These are phyloP conservation scores for Rhodosporidiobolus sp. DNA, from an alignment of 768 basidiomycete species.

Conservation along the genomic window DNA sequence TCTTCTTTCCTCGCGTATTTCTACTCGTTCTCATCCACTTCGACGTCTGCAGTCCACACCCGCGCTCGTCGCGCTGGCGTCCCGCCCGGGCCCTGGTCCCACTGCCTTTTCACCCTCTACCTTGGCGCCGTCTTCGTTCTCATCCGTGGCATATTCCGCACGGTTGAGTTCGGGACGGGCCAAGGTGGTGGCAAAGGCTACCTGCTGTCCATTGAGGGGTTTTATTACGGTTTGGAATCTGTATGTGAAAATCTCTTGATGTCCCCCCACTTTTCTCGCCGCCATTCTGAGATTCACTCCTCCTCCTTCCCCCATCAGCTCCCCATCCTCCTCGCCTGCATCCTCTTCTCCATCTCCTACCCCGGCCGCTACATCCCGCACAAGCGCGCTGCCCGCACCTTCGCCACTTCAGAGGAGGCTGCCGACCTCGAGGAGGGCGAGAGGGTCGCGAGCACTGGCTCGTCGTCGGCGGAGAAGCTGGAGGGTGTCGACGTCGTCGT, in stretches of 20 bases:
- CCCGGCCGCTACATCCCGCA: conserved; percentile 26
- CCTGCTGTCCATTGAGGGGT: conserved; percentile 26
- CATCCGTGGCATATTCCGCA: conserved; percentile 35
- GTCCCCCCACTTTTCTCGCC: not conserved
- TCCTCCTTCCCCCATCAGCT: not conserved
- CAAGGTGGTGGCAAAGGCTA: conserved; percentile 14
- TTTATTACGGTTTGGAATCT: conserved; percentile 22
- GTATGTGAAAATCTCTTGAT: not conserved
- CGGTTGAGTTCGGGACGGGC: conserved; percentile 32
- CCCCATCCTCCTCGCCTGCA: conserved; percentile 34
- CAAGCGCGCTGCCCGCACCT: conserved; percentile 3
- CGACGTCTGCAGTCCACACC: conserved; percentile 14
- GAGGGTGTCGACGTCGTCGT: not conserved
- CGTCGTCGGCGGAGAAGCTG: not conserved
- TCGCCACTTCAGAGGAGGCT: not conserved
- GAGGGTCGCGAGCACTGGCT: too few relatives aligned
- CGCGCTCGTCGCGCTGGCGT: conserved; percentile 19
- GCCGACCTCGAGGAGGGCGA: not conserved
- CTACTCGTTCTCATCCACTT: not conserved
- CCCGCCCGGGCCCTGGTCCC: conserved; percentile 20
- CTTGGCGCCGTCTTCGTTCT: conserved; percentile 16
- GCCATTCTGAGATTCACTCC: too few relatives aligned
- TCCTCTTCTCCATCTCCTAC: conserved; percentile 30
- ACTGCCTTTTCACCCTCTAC: conserved; percentile 36
- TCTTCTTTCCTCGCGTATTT: too few relatives aligned